Evolutionary conservation across 192 early-diverging fungal genomes (phyloP).

Genomic region (Umbelopsis sp.): DNA sequence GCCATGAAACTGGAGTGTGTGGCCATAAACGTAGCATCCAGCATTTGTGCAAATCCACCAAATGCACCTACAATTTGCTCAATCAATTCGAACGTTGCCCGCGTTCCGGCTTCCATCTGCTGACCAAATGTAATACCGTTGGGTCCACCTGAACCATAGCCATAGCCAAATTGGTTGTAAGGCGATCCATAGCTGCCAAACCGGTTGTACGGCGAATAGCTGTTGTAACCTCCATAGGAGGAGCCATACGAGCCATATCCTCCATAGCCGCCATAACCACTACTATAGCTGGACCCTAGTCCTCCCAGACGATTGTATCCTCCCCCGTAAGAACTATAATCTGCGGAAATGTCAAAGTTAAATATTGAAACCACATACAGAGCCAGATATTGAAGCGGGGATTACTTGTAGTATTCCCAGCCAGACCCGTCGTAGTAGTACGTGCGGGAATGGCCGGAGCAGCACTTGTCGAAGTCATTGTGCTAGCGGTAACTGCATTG

Average conservation of each 20-base stretch:
- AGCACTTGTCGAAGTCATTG: slow-evolving; percentile 25
- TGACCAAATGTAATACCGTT: slow-evolving; percentile 71
- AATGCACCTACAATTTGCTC: slow-evolving; percentile 91
- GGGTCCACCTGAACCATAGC: slow-evolving; percentile 56
- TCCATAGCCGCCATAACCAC: slow-evolving; percentile 43
- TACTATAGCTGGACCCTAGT: slow-evolving; percentile 2
- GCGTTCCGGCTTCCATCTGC: slow-evolving; percentile 83
- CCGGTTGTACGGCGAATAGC: slow-evolving; percentile 37
- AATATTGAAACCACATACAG: slow-evolving; percentile 32
- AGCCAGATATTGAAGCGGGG: background rate
- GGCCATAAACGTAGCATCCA: slow-evolving; percentile 93
- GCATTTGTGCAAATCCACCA: slow-evolving; percentile 93
- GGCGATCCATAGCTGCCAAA: slow-evolving; percentile 41
- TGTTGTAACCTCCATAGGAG: slow-evolving; percentile 46
- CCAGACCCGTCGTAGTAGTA: slow-evolving; percentile 22
- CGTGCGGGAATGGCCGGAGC: slow-evolving; percentile 46
- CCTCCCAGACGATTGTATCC: background rate
- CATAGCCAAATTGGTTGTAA: slow-evolving; percentile 45
- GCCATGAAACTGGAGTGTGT: slow-evolving; percentile 89
- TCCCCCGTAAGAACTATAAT: slow-evolving; percentile 21
- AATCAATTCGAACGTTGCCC: slow-evolving; percentile 85
- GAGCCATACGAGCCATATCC: slow-evolving; percentile 56
- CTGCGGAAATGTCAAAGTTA: background rate
- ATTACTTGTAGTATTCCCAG: slow-evolving; percentile 27
- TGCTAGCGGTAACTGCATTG: slow-evolving; percentile 29